phyloP scores from a whole-genome alignment of 306 rosid genomes.

The Chamaecrista fasciculata region DNA sequence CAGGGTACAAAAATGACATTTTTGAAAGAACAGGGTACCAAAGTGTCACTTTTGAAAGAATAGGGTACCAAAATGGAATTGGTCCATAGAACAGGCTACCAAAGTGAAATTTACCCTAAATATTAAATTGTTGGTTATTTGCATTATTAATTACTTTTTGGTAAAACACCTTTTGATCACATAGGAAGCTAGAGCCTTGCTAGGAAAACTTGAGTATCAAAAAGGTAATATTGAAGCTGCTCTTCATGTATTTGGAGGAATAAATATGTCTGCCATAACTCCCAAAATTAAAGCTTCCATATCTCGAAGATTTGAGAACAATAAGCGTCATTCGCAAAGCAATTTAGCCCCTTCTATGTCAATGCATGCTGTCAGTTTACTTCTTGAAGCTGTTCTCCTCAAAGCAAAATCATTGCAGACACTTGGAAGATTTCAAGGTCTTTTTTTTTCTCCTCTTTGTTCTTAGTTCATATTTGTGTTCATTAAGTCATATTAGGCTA shows the following conservation, averaged over 20 bases:
- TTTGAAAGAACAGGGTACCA: too few species aligned
- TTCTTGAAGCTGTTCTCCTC: slow-evolving; percentile 85
- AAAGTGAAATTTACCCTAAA: too few species aligned
- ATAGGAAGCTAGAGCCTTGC: slow-evolving; percentile 94
- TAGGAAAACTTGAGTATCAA: slow-evolving; percentile 94
- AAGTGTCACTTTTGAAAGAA: too few species aligned
- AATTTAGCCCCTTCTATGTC: slow-evolving; percentile 73
- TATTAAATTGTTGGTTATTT: neutral
- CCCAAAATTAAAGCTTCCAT: slow-evolving; percentile 68
- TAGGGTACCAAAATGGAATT: too few species aligned
- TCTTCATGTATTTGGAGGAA: slow-evolving; percentile 94
- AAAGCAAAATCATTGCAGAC: slow-evolving; percentile 76
- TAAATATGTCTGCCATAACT: slow-evolving; percentile 70
- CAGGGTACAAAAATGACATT: too few species aligned
- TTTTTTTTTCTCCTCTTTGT: slow-evolving; percentile 15
- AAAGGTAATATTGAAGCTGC: slow-evolving; percentile 86
- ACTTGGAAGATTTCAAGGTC: slow-evolving; percentile 87
- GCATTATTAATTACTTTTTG: neutral
- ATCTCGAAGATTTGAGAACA: slow-evolving; percentile 57
- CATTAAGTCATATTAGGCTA: too few species aligned
- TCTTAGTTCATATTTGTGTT: too few species aligned
- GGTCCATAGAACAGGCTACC: too few species aligned
- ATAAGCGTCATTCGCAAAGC: slow-evolving; percentile 53
- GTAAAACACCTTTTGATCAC: slow-evolving; percentile 18
- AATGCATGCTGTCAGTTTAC: slow-evolving; percentile 81